phyloP scores from a whole-genome alignment of 2,329 filamentous ascomycete genomes.

The Diaporthe caulivora region DNA sequence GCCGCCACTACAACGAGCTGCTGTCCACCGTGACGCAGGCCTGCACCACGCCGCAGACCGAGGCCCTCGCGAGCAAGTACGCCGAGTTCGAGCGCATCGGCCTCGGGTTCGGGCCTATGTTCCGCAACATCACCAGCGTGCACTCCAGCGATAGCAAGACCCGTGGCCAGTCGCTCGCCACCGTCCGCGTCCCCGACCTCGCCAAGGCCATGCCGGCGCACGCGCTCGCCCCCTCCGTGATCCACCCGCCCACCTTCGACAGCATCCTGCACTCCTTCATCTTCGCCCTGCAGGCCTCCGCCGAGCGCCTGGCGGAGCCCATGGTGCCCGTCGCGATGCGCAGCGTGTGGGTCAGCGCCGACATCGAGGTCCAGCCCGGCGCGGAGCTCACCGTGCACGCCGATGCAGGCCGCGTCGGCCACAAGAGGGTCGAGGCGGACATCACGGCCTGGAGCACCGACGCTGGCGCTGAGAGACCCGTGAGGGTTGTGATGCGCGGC shows the following conservation, averaged over 20 bases:
- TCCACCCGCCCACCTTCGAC: slow-evolving; percentile 33
- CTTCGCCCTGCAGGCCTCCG: slow-evolving; percentile 32
- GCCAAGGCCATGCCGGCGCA: slow-evolving; percentile 28
- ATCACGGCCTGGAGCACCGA: slow-evolving; percentile 36
- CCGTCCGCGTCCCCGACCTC: slow-evolving; percentile 32
- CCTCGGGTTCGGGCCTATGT: slow-evolving; percentile 35
- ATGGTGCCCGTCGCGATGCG: slow-evolving; percentile 37
- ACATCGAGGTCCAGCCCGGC: slow-evolving; percentile 29
- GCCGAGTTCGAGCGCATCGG: slow-evolving; percentile 36
- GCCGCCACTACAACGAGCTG: slow-evolving; percentile 21
- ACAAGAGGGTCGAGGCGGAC: slow-evolving; percentile 36
- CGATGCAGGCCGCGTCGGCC: slow-evolving; percentile 25
- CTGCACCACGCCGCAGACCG: slow-evolving; percentile 28
- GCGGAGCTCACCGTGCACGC: slow-evolving; percentile 36
- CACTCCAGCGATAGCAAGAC: slow-evolving; percentile 7
- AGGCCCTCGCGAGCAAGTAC: slow-evolving; percentile 32
- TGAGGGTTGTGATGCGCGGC: slow-evolving; percentile 26
- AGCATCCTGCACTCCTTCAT: slow-evolving; percentile 38
- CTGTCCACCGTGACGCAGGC: slow-evolving; percentile 22
- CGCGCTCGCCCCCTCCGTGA: slow-evolving; percentile 22
- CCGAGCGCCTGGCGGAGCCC: slow-evolving; percentile 30
- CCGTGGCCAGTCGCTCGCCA: slow-evolving; percentile 32
- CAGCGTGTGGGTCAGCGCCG: slow-evolving; percentile 37
- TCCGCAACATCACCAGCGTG: slow-evolving; percentile 36
- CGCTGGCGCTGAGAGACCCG: neutral